A percentile compares a stretch with the other conserved stretches of the same genome.
Evolutionary conservation across 768 basidiomycete genomes (phyloP).

Genomic region (Hortiboletus flavorubellus): DNA sequence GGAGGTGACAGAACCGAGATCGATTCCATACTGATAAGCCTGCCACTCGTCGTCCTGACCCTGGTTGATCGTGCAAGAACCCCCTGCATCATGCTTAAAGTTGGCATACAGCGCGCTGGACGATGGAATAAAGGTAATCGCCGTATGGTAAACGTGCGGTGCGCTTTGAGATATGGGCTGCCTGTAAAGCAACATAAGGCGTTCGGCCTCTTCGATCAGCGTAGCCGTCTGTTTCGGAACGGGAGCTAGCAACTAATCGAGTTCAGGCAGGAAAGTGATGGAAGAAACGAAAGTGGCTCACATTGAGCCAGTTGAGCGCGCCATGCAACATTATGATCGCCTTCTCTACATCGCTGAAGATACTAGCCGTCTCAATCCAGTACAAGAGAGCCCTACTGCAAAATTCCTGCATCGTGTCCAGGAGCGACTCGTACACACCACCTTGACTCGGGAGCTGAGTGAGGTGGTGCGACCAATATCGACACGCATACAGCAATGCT

Average conservation of each 20-base stretch:
- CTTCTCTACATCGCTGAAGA: slow-evolving; percentile 9
- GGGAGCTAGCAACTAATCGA: background rate
- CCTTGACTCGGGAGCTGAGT: slow-evolving; percentile 6
- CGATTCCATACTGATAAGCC: slow-evolving; percentile 4
- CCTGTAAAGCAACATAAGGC: slow-evolving; percentile 12
- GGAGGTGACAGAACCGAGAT: slow-evolving; percentile 3
- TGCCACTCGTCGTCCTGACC: slow-evolving; percentile 2
- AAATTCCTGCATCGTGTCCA: slow-evolving; percentile 7
- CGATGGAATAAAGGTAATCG: slow-evolving; percentile 6
- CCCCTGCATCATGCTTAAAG: slow-evolving; percentile 12
- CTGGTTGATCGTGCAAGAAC: background rate
- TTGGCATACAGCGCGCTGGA: slow-evolving; percentile 6
- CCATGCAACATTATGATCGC: slow-evolving; percentile 11
- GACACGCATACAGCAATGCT: slow-evolving; percentile 16
- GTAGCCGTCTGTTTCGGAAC: background rate
- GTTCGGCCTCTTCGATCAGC: slow-evolving; percentile 12
- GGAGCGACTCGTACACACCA: slow-evolving; percentile 1
- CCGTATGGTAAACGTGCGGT: slow-evolving; percentile 12
- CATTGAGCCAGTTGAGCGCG: slow-evolving; percentile 11
- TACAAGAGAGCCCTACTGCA: slow-evolving; percentile 2
- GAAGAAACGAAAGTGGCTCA: background rate
- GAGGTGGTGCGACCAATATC: slow-evolving; percentile 18
- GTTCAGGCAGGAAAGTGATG: background rate
- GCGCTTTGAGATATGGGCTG: slow-evolving; percentile 12
- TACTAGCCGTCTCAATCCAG: slow-evolving; percentile 15